These are phyloP conservation scores for Durotheca rogersii DNA, from an alignment of 495 filamentous ascomycete species.

Conservation along the genomic window DNA sequence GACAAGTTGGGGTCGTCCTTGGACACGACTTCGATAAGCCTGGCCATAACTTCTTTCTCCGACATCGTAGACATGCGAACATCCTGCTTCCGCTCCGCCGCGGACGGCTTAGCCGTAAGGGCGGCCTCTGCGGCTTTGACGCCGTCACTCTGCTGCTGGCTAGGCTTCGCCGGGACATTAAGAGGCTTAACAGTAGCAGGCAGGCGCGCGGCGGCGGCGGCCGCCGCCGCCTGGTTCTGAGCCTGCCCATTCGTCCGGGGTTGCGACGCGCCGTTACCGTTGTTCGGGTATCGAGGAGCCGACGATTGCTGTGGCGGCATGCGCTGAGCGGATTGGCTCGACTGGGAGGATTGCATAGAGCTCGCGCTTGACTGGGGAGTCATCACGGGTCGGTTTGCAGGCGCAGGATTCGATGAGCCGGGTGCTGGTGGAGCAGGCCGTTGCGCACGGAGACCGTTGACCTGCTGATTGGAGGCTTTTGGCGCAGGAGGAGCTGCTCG, in stretches of 20 bases:
- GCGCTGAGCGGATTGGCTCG: conserved; percentile 27
- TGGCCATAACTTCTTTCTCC: conserved; percentile 94
- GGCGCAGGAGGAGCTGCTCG: conserved; percentile 66
- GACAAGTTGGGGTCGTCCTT: conserved; percentile 87
- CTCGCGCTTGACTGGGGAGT: conserved; percentile 45
- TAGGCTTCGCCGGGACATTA: conserved; percentile 83
- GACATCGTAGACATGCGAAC: conserved; percentile 98
- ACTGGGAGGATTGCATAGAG: conserved; percentile 25
- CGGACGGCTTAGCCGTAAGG: conserved; percentile 68
- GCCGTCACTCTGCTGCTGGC: conserved; percentile 56
- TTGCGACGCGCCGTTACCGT: conserved; percentile 32
- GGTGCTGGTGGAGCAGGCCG: conserved; percentile 55
- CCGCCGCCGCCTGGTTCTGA: conserved; percentile 49
- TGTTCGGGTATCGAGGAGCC: conserved; percentile 43
- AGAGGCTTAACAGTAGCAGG: conserved; percentile 82
- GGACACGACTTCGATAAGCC: conserved; percentile 86
- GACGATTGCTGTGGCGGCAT: conserved; percentile 28
- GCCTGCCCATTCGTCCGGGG: conserved; percentile 39
- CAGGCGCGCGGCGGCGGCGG: too few relatives aligned
- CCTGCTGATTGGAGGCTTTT: conserved; percentile 49
- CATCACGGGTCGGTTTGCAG: conserved; percentile 41
- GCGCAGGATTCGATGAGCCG: conserved; percentile 23
- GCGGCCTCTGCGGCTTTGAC: conserved; percentile 81
- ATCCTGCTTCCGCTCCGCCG: conserved; percentile 71
- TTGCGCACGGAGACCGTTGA: conserved; percentile 51